A percentile compares a stretch with the other conserved stretches of the same genome.
These are phyloP conservation scores for Terfezia boudieri DNA, from an alignment of 495 filamentous ascomycete genomes.

Conservation along the genomic window DNA sequence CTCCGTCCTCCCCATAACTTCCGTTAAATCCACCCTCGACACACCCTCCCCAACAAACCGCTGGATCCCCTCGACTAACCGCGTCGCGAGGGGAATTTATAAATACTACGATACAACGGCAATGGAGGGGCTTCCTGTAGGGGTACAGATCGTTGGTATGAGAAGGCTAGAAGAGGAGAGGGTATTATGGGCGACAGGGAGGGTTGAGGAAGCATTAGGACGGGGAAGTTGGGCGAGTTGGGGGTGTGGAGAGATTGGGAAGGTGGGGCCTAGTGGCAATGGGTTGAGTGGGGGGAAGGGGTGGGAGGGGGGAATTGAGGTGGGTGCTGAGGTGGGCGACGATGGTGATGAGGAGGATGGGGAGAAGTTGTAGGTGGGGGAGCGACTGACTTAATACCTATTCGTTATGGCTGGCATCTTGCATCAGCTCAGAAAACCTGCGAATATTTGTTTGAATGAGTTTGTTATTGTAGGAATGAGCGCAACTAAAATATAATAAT, in stretches of 20 bases:
- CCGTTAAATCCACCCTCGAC: slow-evolving; percentile 52
- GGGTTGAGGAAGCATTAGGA: slow-evolving; percentile 18
- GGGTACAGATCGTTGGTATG: slow-evolving; percentile 60
- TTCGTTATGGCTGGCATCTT: no score
- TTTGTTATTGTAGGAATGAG: no score
- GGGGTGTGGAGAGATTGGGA: slow-evolving; percentile 2
- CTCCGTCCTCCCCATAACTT: slow-evolving; percentile 69
- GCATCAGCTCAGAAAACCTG: no score
- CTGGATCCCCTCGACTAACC: slow-evolving; percentile 32
- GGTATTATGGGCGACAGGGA: slow-evolving; percentile 32
- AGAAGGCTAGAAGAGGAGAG: slow-evolving; percentile 81
- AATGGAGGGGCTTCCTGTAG: slow-evolving; percentile 81
- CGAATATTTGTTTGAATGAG: no score
- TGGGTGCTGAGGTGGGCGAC: background rate
- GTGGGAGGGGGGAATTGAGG: background rate
- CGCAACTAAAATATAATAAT: no score
- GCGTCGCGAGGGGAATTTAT: slow-evolving; percentile 64
- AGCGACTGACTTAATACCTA: no score
- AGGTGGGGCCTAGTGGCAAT: background rate
- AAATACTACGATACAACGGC: slow-evolving; percentile 60
- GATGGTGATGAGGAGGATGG: no score
- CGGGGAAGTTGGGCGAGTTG: slow-evolving; percentile 5
- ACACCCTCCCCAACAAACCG: slow-evolving; percentile 32
- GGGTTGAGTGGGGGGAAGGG: background rate
- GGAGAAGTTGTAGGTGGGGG: no score